Evolutionary conservation across 2,329 filamentous ascomycete genomes (phyloP).

Genomic region (Clathrospora elynae): DNA sequence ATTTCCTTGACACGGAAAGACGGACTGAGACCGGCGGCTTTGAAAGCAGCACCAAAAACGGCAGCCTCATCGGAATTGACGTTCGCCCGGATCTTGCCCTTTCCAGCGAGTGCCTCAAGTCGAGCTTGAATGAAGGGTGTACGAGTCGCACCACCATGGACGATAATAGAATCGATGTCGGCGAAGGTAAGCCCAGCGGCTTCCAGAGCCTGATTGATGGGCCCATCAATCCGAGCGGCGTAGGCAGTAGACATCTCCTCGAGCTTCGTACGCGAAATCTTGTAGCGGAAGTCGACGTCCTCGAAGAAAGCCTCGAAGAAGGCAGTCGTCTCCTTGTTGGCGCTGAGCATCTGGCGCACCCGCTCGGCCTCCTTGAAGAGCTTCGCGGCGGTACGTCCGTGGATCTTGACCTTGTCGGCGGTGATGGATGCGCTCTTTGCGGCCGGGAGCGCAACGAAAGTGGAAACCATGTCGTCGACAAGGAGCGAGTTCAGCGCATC

Average conservation of each 20-base stretch:
- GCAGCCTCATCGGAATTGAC: conserved; percentile 97
- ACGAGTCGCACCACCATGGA: conserved; percentile 86
- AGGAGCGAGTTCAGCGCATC: conserved; percentile 88
- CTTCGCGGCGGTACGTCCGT: conserved; percentile 86
- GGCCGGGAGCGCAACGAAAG: conserved; percentile 70
- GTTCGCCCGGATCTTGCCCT: conserved; percentile 84
- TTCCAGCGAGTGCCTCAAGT: conserved; percentile 75
- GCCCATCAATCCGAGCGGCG: conserved; percentile 68
- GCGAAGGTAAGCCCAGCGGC: conserved; percentile 72
- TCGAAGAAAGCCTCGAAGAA: conserved; percentile 90
- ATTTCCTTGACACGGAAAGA: conserved; percentile 99
- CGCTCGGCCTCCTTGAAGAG: conserved; percentile 92
- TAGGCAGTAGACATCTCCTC: conserved; percentile 76
- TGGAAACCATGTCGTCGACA: conserved; percentile 81
- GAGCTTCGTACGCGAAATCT: conserved; percentile 78
- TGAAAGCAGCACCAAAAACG: conserved; percentile 94
- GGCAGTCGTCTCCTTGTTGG: conserved; percentile 79
- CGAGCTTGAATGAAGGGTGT: conserved; percentile 94
- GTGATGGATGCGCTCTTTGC: conserved; percentile 69
- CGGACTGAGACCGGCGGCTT: conserved; percentile 87
- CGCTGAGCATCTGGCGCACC: conserved; percentile 85
- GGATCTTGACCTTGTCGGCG: conserved; percentile 66
- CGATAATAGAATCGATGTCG: conserved; percentile 87
- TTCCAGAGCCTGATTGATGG: conserved; percentile 75
- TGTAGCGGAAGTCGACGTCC: conserved; percentile 92